Evolutionary conservation across 257 asterid species (phyloP).

Genomic region (Ajuga chamaepitys): DNA sequence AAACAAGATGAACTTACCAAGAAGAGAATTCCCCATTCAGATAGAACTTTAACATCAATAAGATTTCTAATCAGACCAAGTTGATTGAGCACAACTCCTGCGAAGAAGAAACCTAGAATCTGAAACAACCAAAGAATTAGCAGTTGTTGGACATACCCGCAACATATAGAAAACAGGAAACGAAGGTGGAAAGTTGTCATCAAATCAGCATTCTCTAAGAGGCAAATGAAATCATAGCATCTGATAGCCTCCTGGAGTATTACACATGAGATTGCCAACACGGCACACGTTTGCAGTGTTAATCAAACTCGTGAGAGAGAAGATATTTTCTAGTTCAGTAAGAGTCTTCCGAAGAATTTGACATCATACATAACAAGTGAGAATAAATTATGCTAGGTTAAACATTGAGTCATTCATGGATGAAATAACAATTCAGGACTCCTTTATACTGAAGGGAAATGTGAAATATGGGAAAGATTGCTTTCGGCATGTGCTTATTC

Average conservation of each 20-base stretch:
- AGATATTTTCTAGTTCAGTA: neutral
- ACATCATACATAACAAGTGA: neutral
- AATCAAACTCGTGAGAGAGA: neutral
- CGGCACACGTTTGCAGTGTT: neutral
- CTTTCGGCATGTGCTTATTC: neutral
- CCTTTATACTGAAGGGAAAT: slow-evolving; percentile 7
- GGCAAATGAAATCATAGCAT: neutral
- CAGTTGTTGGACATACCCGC: neutral
- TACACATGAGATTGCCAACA: slow-evolving; percentile 9
- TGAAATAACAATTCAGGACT: neutral
- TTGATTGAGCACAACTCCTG: slow-evolving; percentile 95
- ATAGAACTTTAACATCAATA: slow-evolving; percentile 85
- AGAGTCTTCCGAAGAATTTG: neutral
- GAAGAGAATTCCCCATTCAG: slow-evolving; percentile 99
- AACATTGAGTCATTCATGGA: neutral
- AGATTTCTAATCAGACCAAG: slow-evolving; percentile 86
- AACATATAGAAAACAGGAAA: neutral
- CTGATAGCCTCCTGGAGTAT: neutral
- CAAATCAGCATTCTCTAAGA: neutral
- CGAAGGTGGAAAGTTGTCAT: neutral
- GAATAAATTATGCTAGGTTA: neutral
- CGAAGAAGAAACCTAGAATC: slow-evolving; percentile 99
- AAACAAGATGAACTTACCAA: slow-evolving; percentile 50
- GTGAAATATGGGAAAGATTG: neutral
- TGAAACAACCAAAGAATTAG: slow-evolving; percentile 40